Percentiles rank a stretch among this genome's conserved stretches.
These are phyloP conservation scores for Annulohypoxylon moriforme DNA, from an alignment of 495 filamentous ascomycete genomes.

Conservation along the genomic window DNA sequence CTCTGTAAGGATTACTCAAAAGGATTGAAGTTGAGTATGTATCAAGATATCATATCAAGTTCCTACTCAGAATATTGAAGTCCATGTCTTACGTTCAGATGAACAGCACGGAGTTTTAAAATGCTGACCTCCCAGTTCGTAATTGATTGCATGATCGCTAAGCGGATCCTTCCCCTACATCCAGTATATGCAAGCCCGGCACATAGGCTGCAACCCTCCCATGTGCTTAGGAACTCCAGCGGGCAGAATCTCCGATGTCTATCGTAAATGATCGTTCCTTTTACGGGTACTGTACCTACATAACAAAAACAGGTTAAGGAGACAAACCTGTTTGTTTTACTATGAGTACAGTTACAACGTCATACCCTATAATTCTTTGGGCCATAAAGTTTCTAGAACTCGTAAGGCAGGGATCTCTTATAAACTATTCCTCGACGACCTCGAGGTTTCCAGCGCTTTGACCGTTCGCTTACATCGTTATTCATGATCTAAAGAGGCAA, in stretches of 20 bases:
- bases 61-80: background rate
- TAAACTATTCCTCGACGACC: background rate
- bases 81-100: background rate
- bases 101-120: background rate
- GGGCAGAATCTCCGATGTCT: slow-evolving; percentile 1
- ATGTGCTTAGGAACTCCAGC: slow-evolving; percentile 26
- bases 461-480: slow-evolving; percentile 4
- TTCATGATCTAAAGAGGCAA: slow-evolving; percentile 8
- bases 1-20: background rate
- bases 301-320: background rate
- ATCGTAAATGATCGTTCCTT: background rate
- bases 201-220: slow-evolving; percentile 34
- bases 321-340: background rate
- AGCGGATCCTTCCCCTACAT: slow-evolving; percentile 27
- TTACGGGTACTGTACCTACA: no score
- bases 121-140: background rate
- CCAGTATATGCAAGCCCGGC: slow-evolving; percentile 27
- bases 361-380: background rate
- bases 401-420: slow-evolving; percentile 8
- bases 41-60: background rate
- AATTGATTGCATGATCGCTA: background rate
- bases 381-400: background rate
- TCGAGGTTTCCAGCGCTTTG: slow-evolving; percentile 14
- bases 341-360: background rate
- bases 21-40: background rate